phyloP scores from a whole-genome alignment of 768 basidiomycete genomes.

The Mycena floridula region DNA sequence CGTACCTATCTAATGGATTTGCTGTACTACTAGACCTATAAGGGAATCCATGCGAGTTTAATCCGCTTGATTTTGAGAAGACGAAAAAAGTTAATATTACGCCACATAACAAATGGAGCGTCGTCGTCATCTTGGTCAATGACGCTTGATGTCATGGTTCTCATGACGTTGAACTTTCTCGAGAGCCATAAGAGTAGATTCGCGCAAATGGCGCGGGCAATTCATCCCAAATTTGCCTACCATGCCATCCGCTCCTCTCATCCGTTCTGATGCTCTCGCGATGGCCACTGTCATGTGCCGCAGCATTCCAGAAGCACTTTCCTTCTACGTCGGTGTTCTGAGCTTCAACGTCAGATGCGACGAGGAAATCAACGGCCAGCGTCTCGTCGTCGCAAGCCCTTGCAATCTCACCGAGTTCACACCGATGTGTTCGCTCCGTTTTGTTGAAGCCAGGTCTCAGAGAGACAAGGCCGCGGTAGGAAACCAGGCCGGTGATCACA shows the following conservation, averaged over 20 bases:
- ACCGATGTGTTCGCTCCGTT: slow-evolving; percentile 5
- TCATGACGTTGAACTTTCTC: too few relatives aligned
- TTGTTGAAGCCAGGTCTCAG: slow-evolving; percentile 3
- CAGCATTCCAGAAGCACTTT: slow-evolving; percentile 4
- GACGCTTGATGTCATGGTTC: too few relatives aligned
- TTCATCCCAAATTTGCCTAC: slow-evolving; percentile 1
- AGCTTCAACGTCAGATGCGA: slow-evolving; percentile 6
- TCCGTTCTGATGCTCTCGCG: slow-evolving; percentile 7
- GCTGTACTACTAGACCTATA: too few relatives aligned
- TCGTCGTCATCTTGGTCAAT: too few relatives aligned
- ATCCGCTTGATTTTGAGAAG: too few relatives aligned
- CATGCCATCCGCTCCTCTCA: slow-evolving; percentile 3
- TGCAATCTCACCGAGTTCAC: slow-evolving; percentile 8
- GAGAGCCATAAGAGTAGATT: too few relatives aligned
- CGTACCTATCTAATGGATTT: too few relatives aligned
- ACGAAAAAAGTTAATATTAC: too few relatives aligned
- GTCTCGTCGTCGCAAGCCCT: slow-evolving; percentile 6
- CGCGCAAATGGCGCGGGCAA: too few relatives aligned
- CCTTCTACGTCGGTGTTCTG: slow-evolving; percentile 7
- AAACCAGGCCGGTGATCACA: slow-evolving; percentile 6
- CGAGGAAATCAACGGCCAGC: slow-evolving; percentile 4
- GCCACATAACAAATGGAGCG: too few relatives aligned
- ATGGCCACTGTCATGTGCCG: slow-evolving; percentile 6
- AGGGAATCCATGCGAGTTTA: too few relatives aligned
- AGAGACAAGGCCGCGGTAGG: slow-evolving; percentile 4